Conservation (phyloP, 1,139 yeast genomes). For the Yamadazyma epiphylla region DNA sequence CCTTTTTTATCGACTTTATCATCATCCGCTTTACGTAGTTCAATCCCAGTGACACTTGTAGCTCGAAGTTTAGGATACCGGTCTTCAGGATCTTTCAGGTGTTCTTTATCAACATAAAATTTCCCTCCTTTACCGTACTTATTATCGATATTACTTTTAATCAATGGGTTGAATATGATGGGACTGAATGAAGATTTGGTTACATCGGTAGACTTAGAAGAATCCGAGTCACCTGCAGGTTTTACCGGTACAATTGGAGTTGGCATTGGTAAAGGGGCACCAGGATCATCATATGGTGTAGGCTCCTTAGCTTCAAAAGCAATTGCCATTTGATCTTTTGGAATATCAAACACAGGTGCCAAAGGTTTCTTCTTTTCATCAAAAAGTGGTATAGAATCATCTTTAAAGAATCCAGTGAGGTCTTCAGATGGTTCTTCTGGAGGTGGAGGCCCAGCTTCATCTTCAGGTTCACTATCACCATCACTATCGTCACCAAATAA, state of each 20-base stretch:
- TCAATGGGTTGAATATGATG: conserved; percentile 71
- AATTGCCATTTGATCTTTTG: conserved; percentile 54
- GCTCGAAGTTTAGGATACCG: conserved; percentile 30
- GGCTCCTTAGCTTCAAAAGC: conserved; percentile 16
- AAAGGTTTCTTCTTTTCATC: too few relatives aligned
- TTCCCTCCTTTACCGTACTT: conserved; percentile 86
- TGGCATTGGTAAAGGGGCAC: conserved; percentile 72
- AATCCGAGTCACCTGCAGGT: conserved; percentile 7
- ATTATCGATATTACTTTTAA: conserved; percentile 70
- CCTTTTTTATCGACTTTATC: conserved; percentile 10
- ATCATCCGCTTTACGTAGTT: conserved; percentile 14
- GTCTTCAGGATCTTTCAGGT: conserved; percentile 8
- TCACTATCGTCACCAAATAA: conserved; percentile 41
- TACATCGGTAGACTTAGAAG: too few relatives aligned
- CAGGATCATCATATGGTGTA: conserved; percentile 72
- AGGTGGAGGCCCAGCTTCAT: too few relatives aligned
- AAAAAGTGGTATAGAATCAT: too few relatives aligned
- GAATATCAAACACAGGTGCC: conserved; percentile 47
- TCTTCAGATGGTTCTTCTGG: too few relatives aligned
- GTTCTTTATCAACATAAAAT: conserved; percentile 54
- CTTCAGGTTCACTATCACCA: conserved; percentile 7
- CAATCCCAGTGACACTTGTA: conserved; percentile 40
- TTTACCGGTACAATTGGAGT: conserved; percentile 47
- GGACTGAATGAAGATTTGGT: conserved; percentile 69
- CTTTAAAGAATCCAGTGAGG: neutral